Evolutionary conservation across 805 yeast genomes (phyloP), one percentile per base, ranked within the genome.

Genomic region (Candida morakotiae): DNA sequence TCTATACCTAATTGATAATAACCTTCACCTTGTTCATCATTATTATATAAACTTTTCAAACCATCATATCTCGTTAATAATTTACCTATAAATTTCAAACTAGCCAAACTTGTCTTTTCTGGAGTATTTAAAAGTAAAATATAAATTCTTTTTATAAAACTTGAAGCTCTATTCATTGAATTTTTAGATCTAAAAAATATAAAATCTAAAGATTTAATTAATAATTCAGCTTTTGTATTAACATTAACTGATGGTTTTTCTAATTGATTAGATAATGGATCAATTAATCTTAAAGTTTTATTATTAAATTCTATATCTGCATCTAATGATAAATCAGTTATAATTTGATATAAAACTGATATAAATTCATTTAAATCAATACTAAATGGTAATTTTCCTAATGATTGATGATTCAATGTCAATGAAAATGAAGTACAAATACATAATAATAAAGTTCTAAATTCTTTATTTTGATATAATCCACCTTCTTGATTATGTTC

Each of bases 361-460:
- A 89, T 77, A 53, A 93, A 93, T 41, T 76, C 76, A 16, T 94
- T 77, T 44, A 93, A 68, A 57, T 93, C 98, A 31, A 65, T 56
- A 5, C 64, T 44, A 37, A 89, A 76, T 17, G 81, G 80, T 37
- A 89, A 75, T 51, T 82, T 83, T 4, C 72, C 71, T 6, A 58
- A 53, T 21, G 60, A 52, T 1, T 77, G 72, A 53, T 88, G 89
- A 43, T 83, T 87, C 0, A 84, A 72, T 13, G 88, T 77, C 32
- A 93, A 69, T 1, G 96, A 82, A 60, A 91, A 91, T 4, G 98
- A 87, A 1, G 98, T 91, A 11, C 83, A 87, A 31, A 88, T 78
- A 56, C 96, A 86, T 16, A 93, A 69, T 30, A 91, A 66, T 0
- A 86, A 70, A 44, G 87, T 88, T 45, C 96, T 77, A 26, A 81